phyloP scores from a whole-genome alignment of 2,329 filamentous ascomycete species.

The Sporothrix sp. region DNA sequence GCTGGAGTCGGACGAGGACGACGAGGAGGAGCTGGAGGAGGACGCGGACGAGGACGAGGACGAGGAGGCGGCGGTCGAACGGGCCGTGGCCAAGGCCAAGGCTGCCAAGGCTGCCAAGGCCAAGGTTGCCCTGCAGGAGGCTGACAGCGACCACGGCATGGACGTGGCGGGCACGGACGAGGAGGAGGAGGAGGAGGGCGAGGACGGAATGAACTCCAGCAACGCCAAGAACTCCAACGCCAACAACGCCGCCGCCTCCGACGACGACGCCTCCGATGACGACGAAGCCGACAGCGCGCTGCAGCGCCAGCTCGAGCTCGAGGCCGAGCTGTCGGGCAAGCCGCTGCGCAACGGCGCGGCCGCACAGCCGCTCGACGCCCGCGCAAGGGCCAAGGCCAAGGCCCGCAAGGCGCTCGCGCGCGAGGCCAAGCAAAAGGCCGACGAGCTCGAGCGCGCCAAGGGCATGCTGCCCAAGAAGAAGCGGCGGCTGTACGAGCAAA shows the following conservation, averaged over 20 bases:
- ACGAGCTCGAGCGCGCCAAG: constrained; percentile 86
- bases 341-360: constrained; percentile 33
- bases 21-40: constrained; percentile 35
- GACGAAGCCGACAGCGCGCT: constrained; percentile 52
- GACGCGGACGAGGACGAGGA: constrained; percentile 31
- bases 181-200: constrained; percentile 36
- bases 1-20: constrained; percentile 51
- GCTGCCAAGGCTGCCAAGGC: constrained; percentile 29
- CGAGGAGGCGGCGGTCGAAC: constrained; percentile 7
- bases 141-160: constrained; percentile 35
- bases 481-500: constrained; percentile 94
- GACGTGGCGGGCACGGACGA: constrained; percentile 38
- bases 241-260: too few species aligned
- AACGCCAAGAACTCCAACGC: too few species aligned
- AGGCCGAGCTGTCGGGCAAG: constrained; percentile 77
- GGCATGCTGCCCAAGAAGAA: constrained; percentile 99
- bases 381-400: constrained; percentile 57
- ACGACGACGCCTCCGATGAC: constrained; percentile 40
- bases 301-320: constrained; percentile 79
- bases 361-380: constrained; percentile 40
- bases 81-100: constrained; percentile 27
- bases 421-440: constrained; percentile 65
- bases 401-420: constrained; percentile 59
- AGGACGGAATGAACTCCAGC: too few species aligned
- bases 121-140: constrained; percentile 33